Conservation (phyloP, 495 filamentous ascomycete species). For the Xylaria scruposa region DNA sequence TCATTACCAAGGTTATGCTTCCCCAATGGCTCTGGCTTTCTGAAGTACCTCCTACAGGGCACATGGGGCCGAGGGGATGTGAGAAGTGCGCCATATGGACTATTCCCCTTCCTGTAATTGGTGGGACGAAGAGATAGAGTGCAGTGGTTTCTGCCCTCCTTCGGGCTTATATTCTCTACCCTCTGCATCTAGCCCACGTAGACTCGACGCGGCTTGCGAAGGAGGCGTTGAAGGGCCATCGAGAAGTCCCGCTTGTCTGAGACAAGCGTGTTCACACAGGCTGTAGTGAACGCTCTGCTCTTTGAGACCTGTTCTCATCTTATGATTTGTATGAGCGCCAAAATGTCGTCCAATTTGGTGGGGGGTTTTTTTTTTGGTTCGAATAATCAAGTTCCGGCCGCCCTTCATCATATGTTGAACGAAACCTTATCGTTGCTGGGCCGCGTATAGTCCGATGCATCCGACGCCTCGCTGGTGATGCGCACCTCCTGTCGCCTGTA, state of each 20-base stretch:
- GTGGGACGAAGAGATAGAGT: not conserved
- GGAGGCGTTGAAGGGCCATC: not conserved
- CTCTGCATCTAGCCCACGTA: not conserved
- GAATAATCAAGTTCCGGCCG: not conserved
- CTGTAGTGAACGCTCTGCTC: not conserved
- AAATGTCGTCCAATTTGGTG: not conserved
- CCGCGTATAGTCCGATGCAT: not conserved
- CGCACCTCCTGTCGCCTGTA: conserved; percentile 19
- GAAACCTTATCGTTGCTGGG: conserved; percentile 1
- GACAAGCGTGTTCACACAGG: not conserved
- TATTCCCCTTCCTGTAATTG: not conserved
- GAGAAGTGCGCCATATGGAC: not conserved
- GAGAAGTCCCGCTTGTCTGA: not conserved
- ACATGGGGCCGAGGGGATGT: not conserved
- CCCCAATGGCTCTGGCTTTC: not conserved
- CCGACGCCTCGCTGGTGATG: not conserved
- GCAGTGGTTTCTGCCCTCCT: not conserved
- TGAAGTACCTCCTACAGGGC: not conserved
- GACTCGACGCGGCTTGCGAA: not conserved
- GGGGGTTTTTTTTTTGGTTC: not conserved
- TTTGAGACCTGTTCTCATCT: not conserved
- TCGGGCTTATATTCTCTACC: not conserved
- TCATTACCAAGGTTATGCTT: not conserved
- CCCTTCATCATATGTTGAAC: not conserved
- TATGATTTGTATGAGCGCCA: not conserved